Percentiles rank a stretch among this genome's conserved stretches.
Conservation (phyloP, 108 stramenopile genomes). For the Skeletonema grethae region DNA sequence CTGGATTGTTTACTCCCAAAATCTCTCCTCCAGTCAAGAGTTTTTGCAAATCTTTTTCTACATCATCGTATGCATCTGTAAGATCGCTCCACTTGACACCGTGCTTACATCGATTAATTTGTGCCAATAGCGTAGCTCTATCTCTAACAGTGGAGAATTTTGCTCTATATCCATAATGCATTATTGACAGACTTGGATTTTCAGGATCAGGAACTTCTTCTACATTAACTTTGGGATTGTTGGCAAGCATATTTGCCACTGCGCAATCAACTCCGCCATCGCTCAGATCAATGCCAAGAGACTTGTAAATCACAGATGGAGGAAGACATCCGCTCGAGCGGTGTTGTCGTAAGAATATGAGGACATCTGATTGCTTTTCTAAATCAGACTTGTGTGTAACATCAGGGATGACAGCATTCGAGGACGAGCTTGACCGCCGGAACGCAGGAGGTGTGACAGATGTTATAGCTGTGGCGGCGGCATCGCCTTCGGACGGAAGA, state of each 20-base stretch:
- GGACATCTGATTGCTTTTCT: slow-evolving; percentile 83
- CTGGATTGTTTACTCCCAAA: slow-evolving; percentile 69
- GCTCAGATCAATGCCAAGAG: slow-evolving; percentile 75
- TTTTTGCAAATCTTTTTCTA: slow-evolving; percentile 67
- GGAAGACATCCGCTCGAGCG: slow-evolving; percentile 75
- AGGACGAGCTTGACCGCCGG: slow-evolving; percentile 16
- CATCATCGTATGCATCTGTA: slow-evolving; percentile 77
- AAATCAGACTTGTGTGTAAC: slow-evolving; percentile 71
- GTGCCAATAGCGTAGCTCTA: slow-evolving; percentile 65
- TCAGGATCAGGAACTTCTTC: slow-evolving; percentile 86
- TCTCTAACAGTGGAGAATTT: slow-evolving; percentile 73
- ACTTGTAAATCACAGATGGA: slow-evolving; percentile 69
- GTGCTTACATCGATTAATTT: slow-evolving; percentile 81
- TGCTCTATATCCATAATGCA: slow-evolving; percentile 77
- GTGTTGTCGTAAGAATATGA: slow-evolving; percentile 76
- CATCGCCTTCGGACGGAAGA: slow-evolving; percentile 22
- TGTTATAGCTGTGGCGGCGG: neutral
- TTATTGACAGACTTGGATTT: slow-evolving; percentile 69
- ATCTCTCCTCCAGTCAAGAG: slow-evolving; percentile 77
- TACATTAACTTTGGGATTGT: slow-evolving; percentile 74
- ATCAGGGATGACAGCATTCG: slow-evolving; percentile 24
- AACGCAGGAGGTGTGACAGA: neutral
- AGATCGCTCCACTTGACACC: slow-evolving; percentile 67
- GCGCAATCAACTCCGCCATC: slow-evolving; percentile 35
- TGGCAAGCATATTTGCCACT: slow-evolving; percentile 63